Conservation (phyloP, 345 rosid species). For the Populus deltoides region DNA sequence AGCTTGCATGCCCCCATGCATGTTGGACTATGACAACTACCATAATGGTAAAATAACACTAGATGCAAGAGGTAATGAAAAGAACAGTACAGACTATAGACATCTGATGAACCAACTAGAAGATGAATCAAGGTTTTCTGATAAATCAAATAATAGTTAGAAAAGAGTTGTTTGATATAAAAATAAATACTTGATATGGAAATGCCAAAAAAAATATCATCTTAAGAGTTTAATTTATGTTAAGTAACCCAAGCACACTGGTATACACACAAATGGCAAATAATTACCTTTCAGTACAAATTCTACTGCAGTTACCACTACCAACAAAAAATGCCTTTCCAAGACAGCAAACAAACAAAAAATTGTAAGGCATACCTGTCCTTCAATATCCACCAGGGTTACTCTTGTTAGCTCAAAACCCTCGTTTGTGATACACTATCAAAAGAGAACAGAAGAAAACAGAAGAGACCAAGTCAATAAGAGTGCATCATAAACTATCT, state of each 20-base stretch:
- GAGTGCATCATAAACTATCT: background rate
- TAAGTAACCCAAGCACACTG: background rate
- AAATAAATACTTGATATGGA: background rate
- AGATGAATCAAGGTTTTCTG: too few relatives aligned
- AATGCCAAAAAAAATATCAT: background rate
- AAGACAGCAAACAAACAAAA: background rate
- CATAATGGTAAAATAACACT: too few relatives aligned
- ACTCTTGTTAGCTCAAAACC: constrained; percentile 92
- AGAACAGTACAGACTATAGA: background rate
- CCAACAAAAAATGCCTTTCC: background rate
- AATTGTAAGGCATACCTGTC: constrained; percentile 52
- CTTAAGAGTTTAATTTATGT: background rate
- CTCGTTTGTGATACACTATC: constrained; percentile 71
- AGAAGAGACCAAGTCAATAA: background rate
- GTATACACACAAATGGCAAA: background rate
- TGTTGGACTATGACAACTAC: too few relatives aligned
- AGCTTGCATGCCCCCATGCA: too few relatives aligned
- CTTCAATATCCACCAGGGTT: constrained; percentile 75
- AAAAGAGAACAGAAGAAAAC: background rate
- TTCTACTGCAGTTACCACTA: background rate
- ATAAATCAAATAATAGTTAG: too few relatives aligned
- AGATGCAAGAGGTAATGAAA: background rate
- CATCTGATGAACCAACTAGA: background rate
- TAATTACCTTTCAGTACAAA: background rate
- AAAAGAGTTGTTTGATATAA: background rate